Conservation (phyloP, 257 asterid species). For the Anisodus acutangulus region DNA sequence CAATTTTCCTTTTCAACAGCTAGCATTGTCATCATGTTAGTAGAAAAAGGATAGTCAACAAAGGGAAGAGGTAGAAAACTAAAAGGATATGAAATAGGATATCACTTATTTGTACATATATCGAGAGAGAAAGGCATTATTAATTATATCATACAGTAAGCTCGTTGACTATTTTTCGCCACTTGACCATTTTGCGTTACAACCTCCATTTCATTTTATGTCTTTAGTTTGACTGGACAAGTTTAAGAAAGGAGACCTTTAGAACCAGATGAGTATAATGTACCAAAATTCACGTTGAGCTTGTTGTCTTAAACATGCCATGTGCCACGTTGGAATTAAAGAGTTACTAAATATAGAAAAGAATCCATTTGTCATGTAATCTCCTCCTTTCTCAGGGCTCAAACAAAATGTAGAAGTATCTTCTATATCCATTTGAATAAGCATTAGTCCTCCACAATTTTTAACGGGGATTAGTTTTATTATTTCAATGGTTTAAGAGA, state of each 20-base stretch:
- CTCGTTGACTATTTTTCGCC: not conserved
- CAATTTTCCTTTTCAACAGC: not conserved
- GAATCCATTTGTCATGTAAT: not conserved
- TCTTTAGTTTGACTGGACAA: not conserved
- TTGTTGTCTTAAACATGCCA: not conserved
- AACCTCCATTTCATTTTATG: not conserved
- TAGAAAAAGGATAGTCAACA: not conserved
- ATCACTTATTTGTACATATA: not conserved
- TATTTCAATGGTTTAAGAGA: not conserved
- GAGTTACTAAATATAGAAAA: not conserved
- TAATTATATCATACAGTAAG: constrained; percentile 8
- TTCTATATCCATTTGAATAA: constrained; percentile 8
- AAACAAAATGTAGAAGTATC: not conserved
- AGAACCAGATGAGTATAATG: not conserved
- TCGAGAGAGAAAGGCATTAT: not conserved
- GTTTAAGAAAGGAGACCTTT: not conserved
- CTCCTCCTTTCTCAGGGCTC: constrained; percentile 20
- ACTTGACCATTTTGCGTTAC: not conserved
- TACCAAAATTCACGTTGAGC: not conserved
- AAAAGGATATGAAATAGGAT: not conserved
- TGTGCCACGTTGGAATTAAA: not conserved
- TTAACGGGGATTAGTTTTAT: not conserved
- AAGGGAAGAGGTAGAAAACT: constrained; percentile 9
- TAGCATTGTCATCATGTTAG: not conserved
- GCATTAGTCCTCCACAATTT: not conserved